Evolutionary conservation across 1,284 basidiomycete species (phyloP).

Genomic region (Sparassis latifolia): DNA sequence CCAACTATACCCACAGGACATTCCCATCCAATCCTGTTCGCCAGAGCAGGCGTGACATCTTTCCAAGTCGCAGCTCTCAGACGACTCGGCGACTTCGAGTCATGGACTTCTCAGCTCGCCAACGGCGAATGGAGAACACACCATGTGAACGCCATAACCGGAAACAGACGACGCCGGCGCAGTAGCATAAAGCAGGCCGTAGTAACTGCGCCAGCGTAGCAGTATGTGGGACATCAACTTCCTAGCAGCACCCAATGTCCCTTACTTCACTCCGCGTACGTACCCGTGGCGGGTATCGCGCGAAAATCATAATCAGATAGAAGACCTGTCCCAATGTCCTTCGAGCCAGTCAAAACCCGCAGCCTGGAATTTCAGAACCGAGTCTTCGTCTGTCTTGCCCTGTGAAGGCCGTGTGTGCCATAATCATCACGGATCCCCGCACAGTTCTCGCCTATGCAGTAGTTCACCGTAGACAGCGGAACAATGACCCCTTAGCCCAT

Average conservation of each 20-base stretch:
- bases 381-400: constrained; percentile 37
- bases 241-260: constrained; percentile 19
- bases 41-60: too few species aligned
- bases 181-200: too few species aligned
- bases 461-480: constrained; percentile 1
- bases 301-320: constrained; percentile 31
- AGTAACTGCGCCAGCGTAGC: background rate
- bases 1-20: too few species aligned
- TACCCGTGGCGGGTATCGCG: constrained; percentile 42
- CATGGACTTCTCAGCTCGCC: too few species aligned
- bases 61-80: too few species aligned
- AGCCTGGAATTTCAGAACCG: constrained; percentile 62
- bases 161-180: too few species aligned
- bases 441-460: constrained; percentile 2
- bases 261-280: constrained; percentile 49
- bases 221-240: constrained; percentile 5
- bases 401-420: background rate
- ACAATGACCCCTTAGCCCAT: constrained; percentile 2
- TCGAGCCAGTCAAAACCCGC: constrained; percentile 55
- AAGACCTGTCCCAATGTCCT: constrained; percentile 41
- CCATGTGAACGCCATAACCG: too few species aligned
- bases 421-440: background rate
- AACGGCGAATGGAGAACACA: too few species aligned
- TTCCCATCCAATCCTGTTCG: too few species aligned
- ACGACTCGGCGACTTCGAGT: too few species aligned